Evolutionary conservation across 73 alveolate species (phyloP), one percentile per base, ranked within the genome.

Genomic region (Blepharisma japonicum): DNA sequence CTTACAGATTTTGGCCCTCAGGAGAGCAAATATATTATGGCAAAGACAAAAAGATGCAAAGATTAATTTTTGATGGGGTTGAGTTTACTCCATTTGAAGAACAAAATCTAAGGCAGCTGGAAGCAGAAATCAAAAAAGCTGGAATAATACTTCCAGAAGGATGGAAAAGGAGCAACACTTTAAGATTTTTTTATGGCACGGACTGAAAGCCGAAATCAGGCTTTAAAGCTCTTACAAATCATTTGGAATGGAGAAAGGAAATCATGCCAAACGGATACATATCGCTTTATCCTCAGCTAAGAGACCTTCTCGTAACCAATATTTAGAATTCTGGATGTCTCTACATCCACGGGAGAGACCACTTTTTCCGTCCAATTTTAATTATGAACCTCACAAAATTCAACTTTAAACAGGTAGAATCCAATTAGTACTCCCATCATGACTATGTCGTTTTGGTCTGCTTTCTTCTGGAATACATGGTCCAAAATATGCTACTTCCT

Each of bases 341-440:
- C 4, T 81, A 85, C 39, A 45, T 85, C 0, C 86, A 85, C 70
- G 92, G 92, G 27, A 32, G 92, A 45, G 92, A 85, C 56, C 14
- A 55, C 11, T 14, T 45, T 56, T 81, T 66, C 71, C 51, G 92
- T 9, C 92, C 92, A 6, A 47, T 71, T 18, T 6, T 85, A 38
- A 70, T 85, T 53, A 45, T 85, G 50, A 68, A 81, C 45, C 79
- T 84, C 23, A 48, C 21, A 6, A 55, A 51, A 18, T 25, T 81
- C 51, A 14, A 74, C 5, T 42, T 70, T 48, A 50, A 56, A 45
- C 68, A 56, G 55, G 38, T 50, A 27, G 9, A 45, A 25, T 76
- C 50, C 1, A n/a, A 9, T 45, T 18, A 68, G 54, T 38, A 46
- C 50, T 39, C 55, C 14, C 54, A 54, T 6, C 86, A 81, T 6